Evolutionary conservation across 208 protist genomes (phyloP).

Genomic region (Trypanosoma cruzi): DNA sequence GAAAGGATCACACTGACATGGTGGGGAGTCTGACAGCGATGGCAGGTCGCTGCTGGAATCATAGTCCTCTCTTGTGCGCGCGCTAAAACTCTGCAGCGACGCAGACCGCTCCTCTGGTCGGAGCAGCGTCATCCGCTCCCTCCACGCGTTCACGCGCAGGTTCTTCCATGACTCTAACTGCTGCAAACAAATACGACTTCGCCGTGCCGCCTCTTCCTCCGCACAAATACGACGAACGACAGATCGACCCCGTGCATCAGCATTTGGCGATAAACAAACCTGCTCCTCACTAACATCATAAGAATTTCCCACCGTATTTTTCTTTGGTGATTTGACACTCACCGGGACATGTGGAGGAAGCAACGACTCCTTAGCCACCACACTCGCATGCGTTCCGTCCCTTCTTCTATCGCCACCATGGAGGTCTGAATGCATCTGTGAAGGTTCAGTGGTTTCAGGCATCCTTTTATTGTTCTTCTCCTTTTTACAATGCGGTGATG

Average conservation of each 20-base stretch:
- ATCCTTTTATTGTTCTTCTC: background rate
- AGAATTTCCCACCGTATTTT: background rate
- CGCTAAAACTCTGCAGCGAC: conserved; percentile 7
- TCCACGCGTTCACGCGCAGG: conserved; percentile 29
- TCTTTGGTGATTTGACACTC: background rate
- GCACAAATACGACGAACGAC: conserved; percentile 23
- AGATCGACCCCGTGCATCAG: conserved; percentile 6
- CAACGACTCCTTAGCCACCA: background rate
- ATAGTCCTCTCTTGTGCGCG: background rate
- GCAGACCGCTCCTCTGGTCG: background rate
- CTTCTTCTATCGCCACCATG: background rate
- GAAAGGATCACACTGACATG: background rate
- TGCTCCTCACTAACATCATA: conserved; percentile 3
- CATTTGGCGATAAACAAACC: conserved; percentile 16
- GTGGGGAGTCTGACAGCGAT: background rate
- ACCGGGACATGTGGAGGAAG: background rate
- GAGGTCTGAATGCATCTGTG: background rate
- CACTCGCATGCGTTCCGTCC: background rate
- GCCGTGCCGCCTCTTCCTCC: conserved; percentile 26
- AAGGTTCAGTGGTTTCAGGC: background rate
- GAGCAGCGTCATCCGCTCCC: conserved; percentile 12
- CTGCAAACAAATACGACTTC: conserved; percentile 25
- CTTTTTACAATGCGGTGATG: background rate
- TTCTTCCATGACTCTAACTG: conserved; percentile 35
- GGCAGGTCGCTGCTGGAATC: background rate